Evolutionary conservation across 805 yeast species (phyloP).

Genomic region (Cyberlindnera suaveolens): DNA sequence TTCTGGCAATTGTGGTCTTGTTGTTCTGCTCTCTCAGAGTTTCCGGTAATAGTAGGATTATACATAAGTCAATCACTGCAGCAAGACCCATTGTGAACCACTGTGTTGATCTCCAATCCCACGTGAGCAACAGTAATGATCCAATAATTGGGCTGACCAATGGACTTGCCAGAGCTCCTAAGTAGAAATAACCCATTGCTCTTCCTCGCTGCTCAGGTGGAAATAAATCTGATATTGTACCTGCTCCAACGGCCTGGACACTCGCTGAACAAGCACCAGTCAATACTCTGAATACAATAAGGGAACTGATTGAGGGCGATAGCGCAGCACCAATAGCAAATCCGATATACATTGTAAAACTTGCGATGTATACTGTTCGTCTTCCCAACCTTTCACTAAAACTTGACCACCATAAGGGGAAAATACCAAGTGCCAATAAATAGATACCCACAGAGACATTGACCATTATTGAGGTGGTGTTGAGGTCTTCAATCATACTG

Average conservation of each 20-base stretch:
- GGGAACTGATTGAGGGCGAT: slow-evolving; percentile 50
- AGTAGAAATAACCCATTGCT: slow-evolving; percentile 73
- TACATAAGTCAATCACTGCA: slow-evolving; percentile 41
- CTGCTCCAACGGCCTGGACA: slow-evolving; percentile 88
- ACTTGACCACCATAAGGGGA: slow-evolving; percentile 88
- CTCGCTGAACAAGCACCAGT: slow-evolving; percentile 80
- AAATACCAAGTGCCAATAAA: slow-evolving; percentile 63
- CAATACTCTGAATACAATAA: slow-evolving; percentile 64
- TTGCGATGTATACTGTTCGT: slow-evolving; percentile 62
- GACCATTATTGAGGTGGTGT: slow-evolving; percentile 54
- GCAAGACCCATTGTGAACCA: slow-evolving; percentile 74
- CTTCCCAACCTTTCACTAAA: slow-evolving; percentile 73
- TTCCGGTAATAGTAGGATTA: slow-evolving; percentile 65
- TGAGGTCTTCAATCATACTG: slow-evolving; percentile 45
- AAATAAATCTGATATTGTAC: slow-evolving; percentile 73
- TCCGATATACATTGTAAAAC: slow-evolving; percentile 55
- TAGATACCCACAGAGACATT: slow-evolving; percentile 80
- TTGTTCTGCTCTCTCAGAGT: slow-evolving; percentile 57
- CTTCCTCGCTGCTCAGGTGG: slow-evolving; percentile 63
- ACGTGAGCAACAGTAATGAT: slow-evolving; percentile 60
- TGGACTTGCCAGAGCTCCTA: slow-evolving; percentile 81
- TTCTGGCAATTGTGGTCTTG: slow-evolving; percentile 40
- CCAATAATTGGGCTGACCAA: slow-evolving; percentile 75
- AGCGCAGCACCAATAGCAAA: slow-evolving; percentile 71
- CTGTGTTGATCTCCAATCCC: slow-evolving; percentile 89